Conservation (phyloP, 2,329 filamentous ascomycete species). For the Sphaerulina vaccinii region DNA sequence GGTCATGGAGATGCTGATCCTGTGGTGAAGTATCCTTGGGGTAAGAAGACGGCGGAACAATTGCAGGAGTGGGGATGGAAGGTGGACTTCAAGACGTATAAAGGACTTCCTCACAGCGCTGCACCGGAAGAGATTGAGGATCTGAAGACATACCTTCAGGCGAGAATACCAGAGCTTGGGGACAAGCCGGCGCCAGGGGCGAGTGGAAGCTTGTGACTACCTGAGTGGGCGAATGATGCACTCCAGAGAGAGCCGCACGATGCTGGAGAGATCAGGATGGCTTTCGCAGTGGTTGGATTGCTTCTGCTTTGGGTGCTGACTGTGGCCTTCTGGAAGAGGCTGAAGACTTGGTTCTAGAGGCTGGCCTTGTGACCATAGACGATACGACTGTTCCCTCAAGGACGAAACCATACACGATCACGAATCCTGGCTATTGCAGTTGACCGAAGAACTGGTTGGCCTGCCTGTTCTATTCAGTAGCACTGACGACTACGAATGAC, state of each 20-base stretch:
- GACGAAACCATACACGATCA: background rate
- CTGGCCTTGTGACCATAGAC: background rate
- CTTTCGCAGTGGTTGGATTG: conserved; percentile 27
- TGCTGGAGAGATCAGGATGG: conserved; percentile 31
- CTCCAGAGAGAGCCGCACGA: conserved; percentile 32
- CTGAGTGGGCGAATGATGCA: conserved; percentile 16
- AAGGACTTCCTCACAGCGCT: conserved; percentile 72
- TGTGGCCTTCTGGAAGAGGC: conserved; percentile 24
- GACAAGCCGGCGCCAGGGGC: conserved; percentile 30
- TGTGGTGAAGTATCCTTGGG: conserved; percentile 69
- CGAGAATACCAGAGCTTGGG: conserved; percentile 51
- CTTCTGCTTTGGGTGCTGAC: conserved; percentile 31
- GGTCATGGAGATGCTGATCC: conserved; percentile 79
- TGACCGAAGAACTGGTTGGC: no score
- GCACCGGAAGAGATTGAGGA: conserved; percentile 77
- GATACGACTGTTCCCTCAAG: no score
- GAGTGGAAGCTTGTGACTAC: conserved; percentile 31
- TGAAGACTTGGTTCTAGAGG: conserved; percentile 12
- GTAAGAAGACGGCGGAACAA: conserved; percentile 63
- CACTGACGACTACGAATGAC: no score
- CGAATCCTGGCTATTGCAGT: background rate
- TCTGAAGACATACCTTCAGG: conserved; percentile 64
- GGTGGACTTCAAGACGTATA: conserved; percentile 76
- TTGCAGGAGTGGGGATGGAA: conserved; percentile 69
- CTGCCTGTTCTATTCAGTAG: no score